These are phyloP conservation scores for Endoconidiophora laricicola DNA, from an alignment of 2,329 filamentous ascomycete genomes.

Conservation along the genomic window DNA sequence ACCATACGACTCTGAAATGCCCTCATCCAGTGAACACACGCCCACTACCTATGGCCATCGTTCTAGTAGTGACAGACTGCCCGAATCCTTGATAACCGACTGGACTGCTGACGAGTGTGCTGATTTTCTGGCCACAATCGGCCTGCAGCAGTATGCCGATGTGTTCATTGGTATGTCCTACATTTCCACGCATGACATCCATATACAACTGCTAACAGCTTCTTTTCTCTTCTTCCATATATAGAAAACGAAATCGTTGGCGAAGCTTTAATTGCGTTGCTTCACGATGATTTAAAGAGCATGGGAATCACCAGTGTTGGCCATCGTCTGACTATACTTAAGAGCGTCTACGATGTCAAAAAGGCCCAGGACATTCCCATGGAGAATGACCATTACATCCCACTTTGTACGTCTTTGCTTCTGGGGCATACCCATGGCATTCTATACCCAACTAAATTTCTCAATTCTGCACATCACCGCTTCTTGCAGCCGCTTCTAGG, in stretches of 20 bases:
- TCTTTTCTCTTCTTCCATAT: slow-evolving; percentile 2
- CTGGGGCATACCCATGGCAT: background rate
- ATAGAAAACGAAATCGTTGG: slow-evolving; percentile 88
- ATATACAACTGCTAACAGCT: background rate
- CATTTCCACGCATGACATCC: no score
- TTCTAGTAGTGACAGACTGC: slow-evolving; percentile 46
- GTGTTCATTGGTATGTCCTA: slow-evolving; percentile 57
- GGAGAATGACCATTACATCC: slow-evolving; percentile 86
- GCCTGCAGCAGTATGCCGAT: slow-evolving; percentile 67
- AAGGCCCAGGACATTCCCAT: slow-evolving; percentile 81
- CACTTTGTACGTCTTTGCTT: slow-evolving; percentile 51
- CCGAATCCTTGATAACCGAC: slow-evolving; percentile 59
- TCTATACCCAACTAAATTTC: background rate
- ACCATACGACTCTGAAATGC: slow-evolving; percentile 55
- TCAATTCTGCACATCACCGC: background rate
- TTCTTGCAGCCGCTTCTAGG: background rate
- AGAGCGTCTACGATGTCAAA: slow-evolving; percentile 92
- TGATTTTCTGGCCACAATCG: slow-evolving; percentile 69
- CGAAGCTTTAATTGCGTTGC: slow-evolving; percentile 73
- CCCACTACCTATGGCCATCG: slow-evolving; percentile 62
- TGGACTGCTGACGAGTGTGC: slow-evolving; percentile 80
- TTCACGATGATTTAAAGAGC: slow-evolving; percentile 86
- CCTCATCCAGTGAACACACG: slow-evolving; percentile 55
- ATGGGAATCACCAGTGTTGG: slow-evolving; percentile 89
- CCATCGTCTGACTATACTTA: slow-evolving; percentile 85